These are phyloP conservation scores for Fusarium xyrophilum DNA, from an alignment of 2,329 filamentous ascomycete genomes.

Conservation along the genomic window DNA sequence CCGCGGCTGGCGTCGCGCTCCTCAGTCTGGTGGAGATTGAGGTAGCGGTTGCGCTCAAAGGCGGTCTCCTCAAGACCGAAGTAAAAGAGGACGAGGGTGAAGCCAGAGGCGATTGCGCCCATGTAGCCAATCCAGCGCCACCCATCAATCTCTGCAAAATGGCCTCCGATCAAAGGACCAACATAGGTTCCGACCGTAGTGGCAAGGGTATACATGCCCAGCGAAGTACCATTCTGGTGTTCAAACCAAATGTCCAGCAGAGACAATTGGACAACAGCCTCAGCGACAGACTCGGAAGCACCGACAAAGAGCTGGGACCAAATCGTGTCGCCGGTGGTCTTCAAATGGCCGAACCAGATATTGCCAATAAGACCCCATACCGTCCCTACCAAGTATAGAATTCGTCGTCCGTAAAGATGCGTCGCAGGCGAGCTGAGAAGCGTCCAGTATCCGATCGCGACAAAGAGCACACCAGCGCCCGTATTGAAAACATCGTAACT, in stretches of 20 bases:
- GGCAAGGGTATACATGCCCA: slow-evolving; percentile 62
- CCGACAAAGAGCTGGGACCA: slow-evolving; percentile 65
- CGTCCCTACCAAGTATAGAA: slow-evolving; percentile 62
- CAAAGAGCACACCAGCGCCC: slow-evolving; percentile 63
- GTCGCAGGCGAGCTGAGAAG: slow-evolving; percentile 60
- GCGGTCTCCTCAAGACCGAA: slow-evolving; percentile 62
- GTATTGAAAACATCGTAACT: slow-evolving; percentile 61
- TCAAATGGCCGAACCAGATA: slow-evolving; percentile 59
- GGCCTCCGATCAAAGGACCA: slow-evolving; percentile 60
- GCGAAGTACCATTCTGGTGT: slow-evolving; percentile 61
- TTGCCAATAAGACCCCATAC: slow-evolving; percentile 57
- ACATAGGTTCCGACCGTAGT: slow-evolving; percentile 64
- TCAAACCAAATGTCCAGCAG: slow-evolving; percentile 65
- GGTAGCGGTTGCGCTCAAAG: slow-evolving; percentile 53
- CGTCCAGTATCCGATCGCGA: slow-evolving; percentile 63
- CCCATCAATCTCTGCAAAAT: slow-evolving; percentile 56
- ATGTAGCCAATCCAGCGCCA: slow-evolving; percentile 65
- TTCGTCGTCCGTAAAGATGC: slow-evolving; percentile 61
- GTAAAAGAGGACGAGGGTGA: slow-evolving; percentile 55
- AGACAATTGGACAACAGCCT: slow-evolving; percentile 64
- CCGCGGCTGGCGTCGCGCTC: background rate
- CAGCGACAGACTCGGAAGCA: slow-evolving; percentile 62
- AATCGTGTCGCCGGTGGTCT: slow-evolving; percentile 54
- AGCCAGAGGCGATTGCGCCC: slow-evolving; percentile 56
- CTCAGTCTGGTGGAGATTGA: slow-evolving; percentile 32